Evolutionary conservation across 2,329 filamentous ascomycete species (phyloP), one percentile per base, ranked within the genome.

Genomic region (Aureobasidium zeae): DNA sequence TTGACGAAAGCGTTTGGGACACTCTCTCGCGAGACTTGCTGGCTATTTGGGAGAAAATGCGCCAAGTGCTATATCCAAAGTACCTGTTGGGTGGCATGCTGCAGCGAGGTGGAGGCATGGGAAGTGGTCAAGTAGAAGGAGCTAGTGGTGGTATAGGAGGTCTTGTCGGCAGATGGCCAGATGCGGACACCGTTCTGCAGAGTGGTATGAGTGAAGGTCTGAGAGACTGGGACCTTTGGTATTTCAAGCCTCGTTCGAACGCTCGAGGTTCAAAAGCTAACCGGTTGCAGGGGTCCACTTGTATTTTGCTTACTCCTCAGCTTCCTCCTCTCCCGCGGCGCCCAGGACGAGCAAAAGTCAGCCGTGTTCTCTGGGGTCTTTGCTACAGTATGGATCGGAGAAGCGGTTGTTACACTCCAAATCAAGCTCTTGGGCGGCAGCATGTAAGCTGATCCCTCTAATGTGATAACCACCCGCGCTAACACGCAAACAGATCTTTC

Each of bases 11-110:
- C 2, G 91, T 98, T 29, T 98, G 91, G 91, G 86, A 89, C 31
- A 98, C 91, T n/a, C 71, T 98, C 48, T 86, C 84, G 41, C 82
- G 91, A 53, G 91, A 98, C 63, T 69, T 98, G 52, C 67, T 89
- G 6, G 91, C 87, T 19, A 86, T 96, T 25, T 96, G 91, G 89
- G 84, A 86, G 67, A 98, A 98, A 73, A 86, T 98, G 81, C 81
- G 85, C 63, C 89, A 95, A 70, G 91, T 98, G 28, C 77, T 98
- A 48, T 98, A 86, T 66, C 91, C 91, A 13, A 88, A 88, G 59
- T 96, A 96, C 67, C 74, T 98, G 36, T 81, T 98, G 17, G 77
- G 77, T 29, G 77, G 77, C 28, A 70, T 80, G 57, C 64, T 81
- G 64, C 65, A 71, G 51, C 63, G 70, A 38, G 70, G 73, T 22